phyloP scores from a whole-genome alignment of 2,329 filamentous ascomycete species.

The Macrophomina tecta region DNA sequence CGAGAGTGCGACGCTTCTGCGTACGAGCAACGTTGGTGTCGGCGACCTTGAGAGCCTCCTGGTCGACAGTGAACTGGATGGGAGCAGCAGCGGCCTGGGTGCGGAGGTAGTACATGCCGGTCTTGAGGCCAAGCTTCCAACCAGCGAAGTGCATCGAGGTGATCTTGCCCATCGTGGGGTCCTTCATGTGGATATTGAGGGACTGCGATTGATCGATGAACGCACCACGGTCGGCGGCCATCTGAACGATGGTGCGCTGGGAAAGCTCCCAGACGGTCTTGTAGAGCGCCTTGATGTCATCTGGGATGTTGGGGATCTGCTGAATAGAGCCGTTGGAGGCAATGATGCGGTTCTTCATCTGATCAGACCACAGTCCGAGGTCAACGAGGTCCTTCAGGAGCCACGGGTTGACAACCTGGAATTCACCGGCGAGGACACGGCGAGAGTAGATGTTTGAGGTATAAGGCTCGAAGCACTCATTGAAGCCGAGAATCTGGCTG shows the following conservation, averaged over 20 bases:
- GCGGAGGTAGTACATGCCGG: constrained; percentile 99
- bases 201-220: constrained; percentile 99
- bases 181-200: constrained; percentile 99
- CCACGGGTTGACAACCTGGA: constrained; percentile 99
- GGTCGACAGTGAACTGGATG: constrained; percentile 99
- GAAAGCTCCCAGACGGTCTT: constrained; percentile 99
- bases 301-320: constrained; percentile 94
- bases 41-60: constrained; percentile 86
- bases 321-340: constrained; percentile 94
- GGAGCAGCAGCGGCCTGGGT: constrained; percentile 96
- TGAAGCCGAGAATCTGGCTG: constrained; percentile 97
- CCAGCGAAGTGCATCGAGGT: constrained; percentile 99
- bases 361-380: constrained; percentile 96
- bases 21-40: constrained; percentile 78
- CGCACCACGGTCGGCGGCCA: constrained; percentile 96
- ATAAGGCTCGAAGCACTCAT: constrained; percentile 99
- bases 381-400: constrained; percentile 97
- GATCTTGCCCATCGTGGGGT: constrained; percentile 99
- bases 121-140: constrained; percentile 99
- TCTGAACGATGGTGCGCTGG: constrained; percentile 92
- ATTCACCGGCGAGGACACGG: constrained; percentile 95
- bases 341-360: constrained; percentile 99
- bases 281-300: constrained; percentile 95
- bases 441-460: constrained; percentile 99
- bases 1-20: constrained; percentile 67